Base-by-base conservation (phyloP, 768 basidiomycete species). In the Tephrocybe rancida region DNA sequence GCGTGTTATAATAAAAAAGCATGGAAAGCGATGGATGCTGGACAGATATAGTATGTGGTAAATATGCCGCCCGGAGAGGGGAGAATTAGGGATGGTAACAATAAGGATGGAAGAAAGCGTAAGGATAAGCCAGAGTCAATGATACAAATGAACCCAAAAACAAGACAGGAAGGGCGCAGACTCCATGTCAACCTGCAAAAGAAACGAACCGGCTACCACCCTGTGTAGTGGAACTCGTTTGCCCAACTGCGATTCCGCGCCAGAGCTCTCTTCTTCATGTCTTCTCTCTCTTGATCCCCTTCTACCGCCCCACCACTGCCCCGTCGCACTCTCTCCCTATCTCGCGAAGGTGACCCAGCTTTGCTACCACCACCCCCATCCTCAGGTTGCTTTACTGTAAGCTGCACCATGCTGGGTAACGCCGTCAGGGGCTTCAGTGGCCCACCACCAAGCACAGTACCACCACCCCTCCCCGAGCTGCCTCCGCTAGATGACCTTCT, bases 191-290 rank as follows among this genome's bases (percentile, higher is more conserved):
- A 30, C 3, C 9, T 22, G 27, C 13, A n/a, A 5, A 41, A 10
- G 39, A 30, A 24, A 24, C 22, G 32, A 30, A 37, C n/a, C 24
- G 52, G 9, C 42, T 59, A 88, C 87, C 87, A 89, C 37, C 87
- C 87, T 16, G 78, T 64, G 55, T 70, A 73, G 66, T 88, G 87
- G 65, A 79, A 88, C 56, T 88, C 84, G 54, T 86, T 79, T 13
- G 61, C 59, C 84, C 82, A 87, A 63, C 84, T 88, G 47, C 80
- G 76, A 64, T 86, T 87, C 58, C 85, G 71, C 47, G 82, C 78
- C 66, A 87, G 64, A 10, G 79, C 79, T 27, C 68, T 71, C 66
- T 67, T 70, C 59, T 59, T 73, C 58, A 67, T 73, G 63, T 75
- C 76, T 34, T 77, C 75, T 54, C 61, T 70, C 56, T 74, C 74